A percentile compares a stretch with the other conserved stretches of the same genome.
Evolutionary conservation across 768 basidiomycete genomes (phyloP).

Genomic region (Tylopilus felleus): DNA sequence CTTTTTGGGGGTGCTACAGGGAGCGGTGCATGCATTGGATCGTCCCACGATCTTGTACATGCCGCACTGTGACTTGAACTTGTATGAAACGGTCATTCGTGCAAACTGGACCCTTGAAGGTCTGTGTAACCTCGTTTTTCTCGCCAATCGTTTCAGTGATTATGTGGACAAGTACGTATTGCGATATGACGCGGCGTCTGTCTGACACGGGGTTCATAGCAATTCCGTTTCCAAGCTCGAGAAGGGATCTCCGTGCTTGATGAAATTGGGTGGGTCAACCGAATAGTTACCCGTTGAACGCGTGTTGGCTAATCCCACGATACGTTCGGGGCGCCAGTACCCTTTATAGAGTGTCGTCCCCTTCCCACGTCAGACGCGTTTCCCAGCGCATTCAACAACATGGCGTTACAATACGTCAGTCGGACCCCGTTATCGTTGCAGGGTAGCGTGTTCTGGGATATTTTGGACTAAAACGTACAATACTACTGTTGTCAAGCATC

Average conservation of each 20-base stretch:
- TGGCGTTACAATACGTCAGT: constrained; percentile 51
- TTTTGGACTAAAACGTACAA: no score
- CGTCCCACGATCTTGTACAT: constrained; percentile 66
- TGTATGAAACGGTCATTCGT: constrained; percentile 64
- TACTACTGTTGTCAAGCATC: no score
- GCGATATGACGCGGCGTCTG: constrained; percentile 1
- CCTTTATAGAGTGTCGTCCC: constrained; percentile 42
- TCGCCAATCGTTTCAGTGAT: constrained; percentile 64
- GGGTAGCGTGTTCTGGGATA: constrained; percentile 26
- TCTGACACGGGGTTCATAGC: constrained; percentile 35
- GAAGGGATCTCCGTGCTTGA: constrained; percentile 49
- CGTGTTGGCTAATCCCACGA: constrained; percentile 9
- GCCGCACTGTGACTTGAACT: constrained; percentile 73
- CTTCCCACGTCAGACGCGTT: constrained; percentile 49
- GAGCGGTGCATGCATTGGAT: constrained; percentile 29
- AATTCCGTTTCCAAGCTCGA: constrained; percentile 50
- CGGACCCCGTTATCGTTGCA: constrained; percentile 20
- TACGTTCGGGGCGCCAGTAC: constrained; percentile 37
- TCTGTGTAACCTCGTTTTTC: constrained; percentile 48
- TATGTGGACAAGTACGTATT: constrained; percentile 62
- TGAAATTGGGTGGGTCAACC: constrained; percentile 47
- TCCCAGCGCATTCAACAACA: constrained; percentile 68
- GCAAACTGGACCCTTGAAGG: constrained; percentile 54
- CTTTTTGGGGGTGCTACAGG: constrained; percentile 24
- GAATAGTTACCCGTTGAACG: background rate